Conservation (phyloP, 441 rosid genomes). For the Codiaeum variegatum region DNA sequence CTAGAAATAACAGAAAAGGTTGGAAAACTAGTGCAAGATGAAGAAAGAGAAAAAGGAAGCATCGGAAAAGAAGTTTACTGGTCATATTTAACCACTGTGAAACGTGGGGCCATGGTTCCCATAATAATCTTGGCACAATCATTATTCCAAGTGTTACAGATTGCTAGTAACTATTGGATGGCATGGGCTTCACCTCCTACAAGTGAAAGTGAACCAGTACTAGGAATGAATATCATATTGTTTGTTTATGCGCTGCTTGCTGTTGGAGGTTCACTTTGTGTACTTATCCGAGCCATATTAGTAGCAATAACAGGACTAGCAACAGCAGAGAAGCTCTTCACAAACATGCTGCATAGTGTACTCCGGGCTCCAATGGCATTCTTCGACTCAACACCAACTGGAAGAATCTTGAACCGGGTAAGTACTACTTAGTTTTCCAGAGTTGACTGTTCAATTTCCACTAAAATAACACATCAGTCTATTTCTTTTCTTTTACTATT, state of each 20-base stretch:
- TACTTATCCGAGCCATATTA: slow-evolving; percentile 65
- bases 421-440: slow-evolving; percentile 21
- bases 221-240: slow-evolving; percentile 55
- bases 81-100: slow-evolving; percentile 69
- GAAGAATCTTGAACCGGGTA: slow-evolving; percentile 94
- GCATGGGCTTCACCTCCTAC: slow-evolving; percentile 90
- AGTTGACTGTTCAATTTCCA: not conserved
- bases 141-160: slow-evolving; percentile 75
- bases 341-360: slow-evolving; percentile 71
- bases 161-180: slow-evolving; percentile 97
- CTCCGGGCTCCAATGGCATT: slow-evolving; percentile 90
- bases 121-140: slow-evolving; percentile 83
- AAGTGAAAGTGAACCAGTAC: slow-evolving; percentile 42
- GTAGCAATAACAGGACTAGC: slow-evolving; percentile 66
- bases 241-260: slow-evolving; percentile 70
- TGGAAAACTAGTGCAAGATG: slow-evolving; percentile 90
- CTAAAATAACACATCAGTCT: too few species aligned
- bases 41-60: slow-evolving; percentile 91
- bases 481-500: too few species aligned
- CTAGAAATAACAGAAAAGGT: slow-evolving; percentile 52
- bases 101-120: slow-evolving; percentile 79
- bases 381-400: slow-evolving; percentile 94
- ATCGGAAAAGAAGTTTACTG: slow-evolving; percentile 88
- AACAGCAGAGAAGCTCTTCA: slow-evolving; percentile 81
- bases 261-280: slow-evolving; percentile 69